Conservation (phyloP, 2,329 filamentous ascomycete species). For the Talaromyces marneffei region DNA sequence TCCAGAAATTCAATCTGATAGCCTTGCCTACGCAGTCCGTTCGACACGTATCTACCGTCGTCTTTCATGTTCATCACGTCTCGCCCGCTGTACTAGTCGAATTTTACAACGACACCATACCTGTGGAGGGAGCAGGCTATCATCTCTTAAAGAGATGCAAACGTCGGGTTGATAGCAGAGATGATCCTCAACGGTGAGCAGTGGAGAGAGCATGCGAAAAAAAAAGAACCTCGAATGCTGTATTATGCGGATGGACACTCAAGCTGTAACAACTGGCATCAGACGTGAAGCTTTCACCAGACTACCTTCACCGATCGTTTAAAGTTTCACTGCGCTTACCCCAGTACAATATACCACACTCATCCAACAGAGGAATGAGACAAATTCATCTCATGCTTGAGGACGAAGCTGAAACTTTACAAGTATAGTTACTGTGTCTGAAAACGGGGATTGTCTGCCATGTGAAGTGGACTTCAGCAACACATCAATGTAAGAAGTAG, state of each 20-base stretch:
- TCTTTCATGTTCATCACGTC: slow-evolving; percentile 51
- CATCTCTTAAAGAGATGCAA: slow-evolving; percentile 53
- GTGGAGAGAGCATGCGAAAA: slow-evolving; percentile 21
- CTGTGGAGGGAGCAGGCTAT: slow-evolving; percentile 48
- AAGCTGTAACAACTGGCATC: slow-evolving; percentile 43
- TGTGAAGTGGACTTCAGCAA: not conserved
- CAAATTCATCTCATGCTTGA: not conserved
- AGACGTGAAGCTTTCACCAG: slow-evolving; percentile 44
- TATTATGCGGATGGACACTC: slow-evolving; percentile 25
- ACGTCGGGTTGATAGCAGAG: slow-evolving; percentile 31
- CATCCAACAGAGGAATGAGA: not conserved
- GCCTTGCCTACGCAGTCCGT: slow-evolving; percentile 54
- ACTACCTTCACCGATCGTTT: slow-evolving; percentile 53
- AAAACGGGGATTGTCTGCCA: not conserved
- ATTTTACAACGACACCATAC: slow-evolving; percentile 45
- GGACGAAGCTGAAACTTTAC: not conserved
- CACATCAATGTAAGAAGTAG: not conserved
- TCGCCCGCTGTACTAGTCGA: slow-evolving; percentile 53
- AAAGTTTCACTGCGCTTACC: slow-evolving; percentile 48
- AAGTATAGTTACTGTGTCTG: not conserved
- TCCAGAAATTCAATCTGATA: slow-evolving; percentile 24
- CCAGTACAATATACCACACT: slow-evolving; percentile 37
- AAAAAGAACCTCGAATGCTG: slow-evolving; percentile 23
- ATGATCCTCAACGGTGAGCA: not conserved
- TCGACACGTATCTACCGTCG: slow-evolving; percentile 54